Conservation (phyloP, 768 basidiomycete species). For the Tulasnella sp. region DNA sequence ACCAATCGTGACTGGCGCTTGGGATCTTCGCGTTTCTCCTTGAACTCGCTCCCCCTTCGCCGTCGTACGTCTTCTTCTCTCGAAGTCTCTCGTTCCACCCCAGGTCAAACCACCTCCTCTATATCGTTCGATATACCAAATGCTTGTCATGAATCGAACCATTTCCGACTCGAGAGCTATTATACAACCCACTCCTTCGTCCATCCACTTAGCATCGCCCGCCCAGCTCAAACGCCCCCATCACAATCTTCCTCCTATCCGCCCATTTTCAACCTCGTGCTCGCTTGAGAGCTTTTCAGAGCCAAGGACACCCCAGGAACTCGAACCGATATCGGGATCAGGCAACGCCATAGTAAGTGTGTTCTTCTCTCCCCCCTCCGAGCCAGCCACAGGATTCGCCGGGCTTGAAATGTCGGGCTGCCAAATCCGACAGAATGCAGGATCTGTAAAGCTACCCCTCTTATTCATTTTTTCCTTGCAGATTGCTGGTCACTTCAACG, state of each 20-base stretch:
- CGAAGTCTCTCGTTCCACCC: not conserved
- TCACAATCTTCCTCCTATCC: not conserved
- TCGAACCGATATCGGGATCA: not conserved
- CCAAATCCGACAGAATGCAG: not conserved
- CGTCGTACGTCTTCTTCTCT: not conserved
- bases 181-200: not conserved
- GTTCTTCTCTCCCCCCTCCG: not conserved
- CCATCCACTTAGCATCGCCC: not conserved
- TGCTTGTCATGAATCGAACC: not conserved
- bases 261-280: not conserved
- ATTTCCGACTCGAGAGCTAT: not conserved
- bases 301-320: not conserved
- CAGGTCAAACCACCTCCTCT: not conserved
- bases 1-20: not conserved
- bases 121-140: not conserved
- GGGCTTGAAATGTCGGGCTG: not conserved
- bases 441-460: not conserved
- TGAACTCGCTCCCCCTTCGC: not conserved
- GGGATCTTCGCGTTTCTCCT: not conserved
- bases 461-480: not conserved
- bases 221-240: not conserved
- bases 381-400: not conserved
- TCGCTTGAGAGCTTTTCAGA: not conserved
- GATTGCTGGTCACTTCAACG: not conserved
- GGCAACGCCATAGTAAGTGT: not conserved